Conservation (phyloP, 2,329 filamentous ascomycete genomes). For the Emydomyces testavorans region DNA sequence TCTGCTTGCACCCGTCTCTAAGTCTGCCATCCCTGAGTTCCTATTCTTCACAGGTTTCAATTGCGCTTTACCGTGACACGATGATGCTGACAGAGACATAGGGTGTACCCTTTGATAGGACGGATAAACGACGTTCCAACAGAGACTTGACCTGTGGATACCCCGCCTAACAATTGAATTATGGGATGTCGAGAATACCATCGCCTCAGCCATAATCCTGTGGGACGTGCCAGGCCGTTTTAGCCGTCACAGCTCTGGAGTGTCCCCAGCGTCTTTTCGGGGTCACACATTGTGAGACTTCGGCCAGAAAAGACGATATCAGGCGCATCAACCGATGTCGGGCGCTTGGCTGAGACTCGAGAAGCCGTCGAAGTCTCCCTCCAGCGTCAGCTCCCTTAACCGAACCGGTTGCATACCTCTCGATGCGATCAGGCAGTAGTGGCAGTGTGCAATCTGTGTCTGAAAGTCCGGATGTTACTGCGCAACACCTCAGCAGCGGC, state of each 20-base stretch:
- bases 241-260: background rate
- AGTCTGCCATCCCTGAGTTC: too few relatives aligned
- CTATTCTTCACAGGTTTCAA: background rate
- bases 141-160: too few relatives aligned
- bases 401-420: too few relatives aligned
- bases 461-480: too few relatives aligned
- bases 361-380: too few relatives aligned
- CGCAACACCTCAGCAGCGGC: too few relatives aligned
- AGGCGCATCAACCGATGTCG: conserved; percentile 8
- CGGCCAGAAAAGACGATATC: conserved; percentile 1
- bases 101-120: too few relatives aligned
- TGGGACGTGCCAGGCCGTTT: background rate
- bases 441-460: too few relatives aligned
- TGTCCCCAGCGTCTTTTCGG: background rate
- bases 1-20: too few relatives aligned
- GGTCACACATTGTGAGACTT: conserved; percentile 1
- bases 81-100: background rate
- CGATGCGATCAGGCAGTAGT: too few relatives aligned
- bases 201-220: background rate
- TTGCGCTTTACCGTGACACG: background rate
- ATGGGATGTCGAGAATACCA: background rate
- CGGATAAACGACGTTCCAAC: too few relatives aligned
- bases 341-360: background rate
- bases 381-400: too few relatives aligned
- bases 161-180: conserved; percentile 8